Conservation (phyloP, 164 flowering plant species). For the Cinnamomum micranthum region DNA sequence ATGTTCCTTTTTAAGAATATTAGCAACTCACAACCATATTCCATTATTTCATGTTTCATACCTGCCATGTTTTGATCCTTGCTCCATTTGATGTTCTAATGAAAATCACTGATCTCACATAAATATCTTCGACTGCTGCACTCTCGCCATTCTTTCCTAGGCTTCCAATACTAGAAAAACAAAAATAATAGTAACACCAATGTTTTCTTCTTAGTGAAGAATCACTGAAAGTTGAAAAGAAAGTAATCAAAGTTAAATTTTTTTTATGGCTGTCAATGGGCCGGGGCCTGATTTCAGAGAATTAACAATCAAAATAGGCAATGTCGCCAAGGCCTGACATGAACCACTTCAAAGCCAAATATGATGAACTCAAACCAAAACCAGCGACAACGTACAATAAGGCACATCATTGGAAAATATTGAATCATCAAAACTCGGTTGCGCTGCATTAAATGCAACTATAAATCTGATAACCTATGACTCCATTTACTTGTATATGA, state of each 20-base stretch:
- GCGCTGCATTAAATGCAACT: not conserved
- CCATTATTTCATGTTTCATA: not conserved
- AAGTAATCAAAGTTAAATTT: not conserved
- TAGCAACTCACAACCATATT: not conserved
- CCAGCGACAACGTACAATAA: not conserved
- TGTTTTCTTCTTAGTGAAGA: not conserved
- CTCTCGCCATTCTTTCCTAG: conserved; percentile 33
- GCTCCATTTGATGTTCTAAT: conserved; percentile 40
- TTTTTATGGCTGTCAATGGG: not conserved
- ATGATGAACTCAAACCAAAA: too few relatives aligned
- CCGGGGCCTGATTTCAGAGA: too few relatives aligned
- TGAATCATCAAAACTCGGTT: not conserved
- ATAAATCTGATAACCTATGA: not conserved
- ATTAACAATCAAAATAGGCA: too few relatives aligned
- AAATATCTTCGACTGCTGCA: conserved; percentile 38
- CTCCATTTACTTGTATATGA: too few relatives aligned
- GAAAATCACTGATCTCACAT: conserved; percentile 32
- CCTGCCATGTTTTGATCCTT: conserved; percentile 57
- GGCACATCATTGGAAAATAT: not conserved
- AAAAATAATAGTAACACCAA: not conserved
- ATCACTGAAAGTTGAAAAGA: not conserved
- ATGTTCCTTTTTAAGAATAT: not conserved
- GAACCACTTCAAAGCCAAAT: too few relatives aligned
- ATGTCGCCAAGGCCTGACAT: too few relatives aligned
- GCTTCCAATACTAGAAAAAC: conserved; percentile 48